phyloP scores from a whole-genome alignment of 768 basidiomycete genomes.

The Mrakia frigida region DNA sequence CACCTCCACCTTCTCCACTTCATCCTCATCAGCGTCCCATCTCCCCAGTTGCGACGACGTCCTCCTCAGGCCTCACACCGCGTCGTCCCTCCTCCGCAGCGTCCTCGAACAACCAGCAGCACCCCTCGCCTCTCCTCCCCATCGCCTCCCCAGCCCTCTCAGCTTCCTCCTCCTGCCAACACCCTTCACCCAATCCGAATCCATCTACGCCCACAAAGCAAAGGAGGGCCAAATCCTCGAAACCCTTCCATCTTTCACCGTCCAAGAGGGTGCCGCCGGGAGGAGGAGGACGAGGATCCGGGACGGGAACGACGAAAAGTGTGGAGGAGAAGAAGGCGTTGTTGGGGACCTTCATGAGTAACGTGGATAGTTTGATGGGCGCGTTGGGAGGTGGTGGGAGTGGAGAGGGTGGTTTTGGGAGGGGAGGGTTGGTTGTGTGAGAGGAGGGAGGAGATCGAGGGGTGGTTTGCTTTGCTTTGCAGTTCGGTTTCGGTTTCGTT shows the following conservation, averaged over 20 bases:
- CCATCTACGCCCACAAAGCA: background rate
- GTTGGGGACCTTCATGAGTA: slow-evolving; percentile 75
- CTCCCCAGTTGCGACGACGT: background rate
- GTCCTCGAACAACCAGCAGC: background rate
- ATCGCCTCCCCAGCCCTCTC: slow-evolving; percentile 5
- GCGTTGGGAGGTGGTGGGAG: background rate
- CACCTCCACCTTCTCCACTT: slow-evolving; percentile 3
- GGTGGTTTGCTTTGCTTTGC: too few relatives aligned
- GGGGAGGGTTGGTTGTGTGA: background rate
- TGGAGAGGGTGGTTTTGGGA: background rate
- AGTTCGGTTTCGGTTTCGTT: too few relatives aligned
- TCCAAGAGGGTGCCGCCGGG: background rate
- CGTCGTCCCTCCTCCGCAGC: background rate
- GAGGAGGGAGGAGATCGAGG: background rate
- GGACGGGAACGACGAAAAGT: slow-evolving; percentile 37
- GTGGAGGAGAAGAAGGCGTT: slow-evolving; percentile 79
- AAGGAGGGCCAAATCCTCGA: background rate
- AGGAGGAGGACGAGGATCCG: background rate
- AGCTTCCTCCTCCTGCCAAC: background rate
- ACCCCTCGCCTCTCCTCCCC: slow-evolving; percentile 4
- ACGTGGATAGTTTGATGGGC: slow-evolving; percentile 57
- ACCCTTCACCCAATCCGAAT: background rate
- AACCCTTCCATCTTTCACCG: slow-evolving; percentile 20
- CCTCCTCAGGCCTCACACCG: background rate
- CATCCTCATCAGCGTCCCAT: background rate